Evolutionary conservation across 331 rosid species (phyloP).

Genomic region (Acacia concinna): DNA sequence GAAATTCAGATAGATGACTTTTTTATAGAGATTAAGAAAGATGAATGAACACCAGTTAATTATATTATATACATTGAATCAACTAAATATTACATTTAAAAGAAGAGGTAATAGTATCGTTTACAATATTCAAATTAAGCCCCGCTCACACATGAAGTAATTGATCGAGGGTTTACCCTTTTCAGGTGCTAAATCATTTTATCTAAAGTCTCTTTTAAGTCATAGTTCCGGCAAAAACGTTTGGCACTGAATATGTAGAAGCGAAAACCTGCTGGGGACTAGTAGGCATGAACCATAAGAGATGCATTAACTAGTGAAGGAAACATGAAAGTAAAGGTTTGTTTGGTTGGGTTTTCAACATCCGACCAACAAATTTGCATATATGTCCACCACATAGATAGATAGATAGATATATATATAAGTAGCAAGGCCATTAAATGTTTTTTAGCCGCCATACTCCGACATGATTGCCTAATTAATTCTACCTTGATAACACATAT

Average conservation of each 20-base stretch:
- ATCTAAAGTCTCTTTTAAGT: not conserved
- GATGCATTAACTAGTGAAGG: slow-evolving; percentile 19
- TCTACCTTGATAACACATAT: slow-evolving; percentile 34
- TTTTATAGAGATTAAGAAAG: no score
- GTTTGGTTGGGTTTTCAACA: slow-evolving; percentile 4
- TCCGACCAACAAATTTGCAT: slow-evolving; percentile 37
- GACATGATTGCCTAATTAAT: slow-evolving; percentile 37
- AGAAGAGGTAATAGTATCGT: no score
- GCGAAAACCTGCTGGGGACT: no score
- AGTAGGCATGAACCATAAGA: slow-evolving; percentile 29
- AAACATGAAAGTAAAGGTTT: not conserved
- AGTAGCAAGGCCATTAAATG: not conserved
- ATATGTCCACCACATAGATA: slow-evolving; percentile 1
- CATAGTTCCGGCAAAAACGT: not conserved
- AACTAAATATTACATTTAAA: no score
- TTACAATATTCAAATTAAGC: not conserved
- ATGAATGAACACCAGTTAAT: no score
- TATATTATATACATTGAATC: no score
- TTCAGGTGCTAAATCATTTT: not conserved
- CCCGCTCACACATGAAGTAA: no score
- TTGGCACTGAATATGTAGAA: not conserved
- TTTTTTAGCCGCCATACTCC: not conserved
- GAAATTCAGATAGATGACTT: no score
- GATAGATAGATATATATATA: not conserved
- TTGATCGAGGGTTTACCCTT: no score